Conservation (phyloP, 345 rosid species). For the Brassica carinata region DNA sequence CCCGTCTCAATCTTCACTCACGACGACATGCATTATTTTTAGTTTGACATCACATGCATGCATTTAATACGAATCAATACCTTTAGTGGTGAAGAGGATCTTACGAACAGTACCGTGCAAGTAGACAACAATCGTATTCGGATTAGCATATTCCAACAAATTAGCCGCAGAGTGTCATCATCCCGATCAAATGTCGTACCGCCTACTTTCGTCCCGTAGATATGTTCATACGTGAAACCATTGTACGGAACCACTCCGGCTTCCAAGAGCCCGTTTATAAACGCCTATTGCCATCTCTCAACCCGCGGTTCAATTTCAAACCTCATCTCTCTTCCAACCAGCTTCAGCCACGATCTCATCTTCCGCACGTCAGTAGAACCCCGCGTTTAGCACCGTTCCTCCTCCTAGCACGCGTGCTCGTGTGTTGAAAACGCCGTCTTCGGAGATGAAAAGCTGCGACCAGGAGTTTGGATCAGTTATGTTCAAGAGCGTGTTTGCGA, state of each 20-base stretch:
- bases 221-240: conserved; percentile 62
- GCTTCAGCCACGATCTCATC: conserved; percentile 31
- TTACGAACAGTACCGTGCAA: conserved; percentile 61
- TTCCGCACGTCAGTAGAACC: conserved; percentile 63
- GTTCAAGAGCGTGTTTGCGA: conserved; percentile 43
- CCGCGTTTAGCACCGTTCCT: conserved; percentile 71
- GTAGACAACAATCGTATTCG: conserved; percentile 44
- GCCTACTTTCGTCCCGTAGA: conserved; percentile 60
- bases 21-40: not conserved
- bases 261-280: conserved; percentile 65
- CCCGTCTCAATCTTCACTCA: not conserved
- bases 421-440: conserved; percentile 68
- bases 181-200: conserved; percentile 61
- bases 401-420: conserved; percentile 80
- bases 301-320: conserved; percentile 44
- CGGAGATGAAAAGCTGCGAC: conserved; percentile 64
- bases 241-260: conserved; percentile 60
- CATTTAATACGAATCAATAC: conserved; percentile 31
- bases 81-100: conserved; percentile 46
- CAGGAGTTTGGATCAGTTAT: conserved; percentile 43
- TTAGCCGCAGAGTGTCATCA: conserved; percentile 77
- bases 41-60: not conserved
- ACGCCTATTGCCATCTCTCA: conserved; percentile 60
- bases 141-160: conserved; percentile 66
- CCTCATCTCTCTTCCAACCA: conserved; percentile 48